A percentile compares a stretch with the other conserved stretches of the same genome.
phyloP scores from a whole-genome alignment of 1,284 basidiomycete species.

The Vanrija pseudolonga region DNA sequence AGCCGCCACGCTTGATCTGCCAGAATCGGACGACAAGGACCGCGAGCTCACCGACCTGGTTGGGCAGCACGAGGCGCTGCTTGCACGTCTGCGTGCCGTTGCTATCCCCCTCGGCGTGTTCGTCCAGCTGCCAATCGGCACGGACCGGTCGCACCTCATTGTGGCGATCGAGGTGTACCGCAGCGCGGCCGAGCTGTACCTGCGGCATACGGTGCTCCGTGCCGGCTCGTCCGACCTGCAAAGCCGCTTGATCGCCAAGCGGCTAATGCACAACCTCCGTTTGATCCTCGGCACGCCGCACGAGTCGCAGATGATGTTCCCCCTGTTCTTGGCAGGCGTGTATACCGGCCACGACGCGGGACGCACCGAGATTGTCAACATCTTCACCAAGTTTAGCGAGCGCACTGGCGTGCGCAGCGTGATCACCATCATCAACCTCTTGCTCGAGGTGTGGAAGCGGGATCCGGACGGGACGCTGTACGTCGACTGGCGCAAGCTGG shows the following conservation, averaged over 20 bases:
- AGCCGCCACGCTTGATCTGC: conserved; percentile 2
- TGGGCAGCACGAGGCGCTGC: conserved; percentile 6
- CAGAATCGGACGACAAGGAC: conserved; percentile 4
- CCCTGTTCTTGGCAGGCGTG: conserved; percentile 35
- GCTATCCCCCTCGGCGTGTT: conserved; percentile 11
- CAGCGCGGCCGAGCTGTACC: conserved; percentile 30
- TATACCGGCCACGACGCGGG: conserved; percentile 20
- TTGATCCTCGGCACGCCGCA: conserved; percentile 30
- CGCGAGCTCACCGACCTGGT: conserved; percentile 2
- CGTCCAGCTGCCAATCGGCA: conserved; percentile 15
- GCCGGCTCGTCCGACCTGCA: conserved; percentile 22
- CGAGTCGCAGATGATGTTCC: conserved; percentile 36
- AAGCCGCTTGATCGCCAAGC: conserved; percentile 27
- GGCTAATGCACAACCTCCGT: conserved; percentile 25
- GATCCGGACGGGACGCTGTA: conserved; percentile 26
- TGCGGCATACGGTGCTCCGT: conserved; percentile 29
- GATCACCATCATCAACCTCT: conserved; percentile 21
- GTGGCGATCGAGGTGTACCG: conserved; percentile 34
- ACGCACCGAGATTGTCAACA: conserved; percentile 20
- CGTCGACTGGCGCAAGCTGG: conserved; percentile 26
- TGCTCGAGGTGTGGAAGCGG: conserved; percentile 31
- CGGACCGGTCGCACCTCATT: conserved; percentile 16
- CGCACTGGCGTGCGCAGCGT: conserved; percentile 29
- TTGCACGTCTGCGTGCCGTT: conserved; percentile 3
- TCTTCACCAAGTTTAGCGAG: conserved; percentile 26